Base-by-base conservation (phyloP, 805 yeast species). In the Yamadazyma insecticola region DNA sequence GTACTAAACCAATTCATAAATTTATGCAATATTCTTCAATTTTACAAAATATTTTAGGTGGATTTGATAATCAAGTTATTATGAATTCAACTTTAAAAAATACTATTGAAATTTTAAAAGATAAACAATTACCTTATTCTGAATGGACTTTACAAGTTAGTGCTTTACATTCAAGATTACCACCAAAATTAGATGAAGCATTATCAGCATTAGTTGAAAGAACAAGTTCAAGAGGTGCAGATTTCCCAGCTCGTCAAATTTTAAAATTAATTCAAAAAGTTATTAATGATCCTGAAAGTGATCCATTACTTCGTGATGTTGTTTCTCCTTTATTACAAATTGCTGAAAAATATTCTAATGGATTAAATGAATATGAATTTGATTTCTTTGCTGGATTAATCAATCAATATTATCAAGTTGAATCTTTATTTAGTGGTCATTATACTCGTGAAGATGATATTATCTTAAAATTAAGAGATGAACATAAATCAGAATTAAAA, bases 11-110 rank as follows among this genome's bases (percentile, higher is more conserved):
- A 33, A 79, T 76, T 33, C 85, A 90, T 62, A 75, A 74, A 49
- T 89, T 78, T 67, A 66, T 70, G 37, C 64, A 72, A 18, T 59
- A 76, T 43, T 59, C 77, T 28, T 54, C 74, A 4, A 76, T 85
- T 39, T 69, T 92, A 57, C 64, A 74, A 43, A 82, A 89, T 61
- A 90, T 89, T 41, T 71, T 94, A 54, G 72, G 73, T 29, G 99
- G 99, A 43, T 92, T 75, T 50, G 98, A 94, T 57, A 90, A 92
- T 63, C 97, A 90, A 66, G 94, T 87, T 43, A 85, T 89, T 41
- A 77, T 92, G 95, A 81, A 80, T 47, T 68, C 84, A 11, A 82
- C 96, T 19, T 73, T 92, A 50, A 76, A 78, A 50, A 78, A 72
- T 38, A 67, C 89, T 48, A 72, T 83, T 40, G 79, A 73, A 33